Evolutionary conservation across 2,329 filamentous ascomycete species (phyloP).

Genomic region (Fusarium denticulatum): DNA sequence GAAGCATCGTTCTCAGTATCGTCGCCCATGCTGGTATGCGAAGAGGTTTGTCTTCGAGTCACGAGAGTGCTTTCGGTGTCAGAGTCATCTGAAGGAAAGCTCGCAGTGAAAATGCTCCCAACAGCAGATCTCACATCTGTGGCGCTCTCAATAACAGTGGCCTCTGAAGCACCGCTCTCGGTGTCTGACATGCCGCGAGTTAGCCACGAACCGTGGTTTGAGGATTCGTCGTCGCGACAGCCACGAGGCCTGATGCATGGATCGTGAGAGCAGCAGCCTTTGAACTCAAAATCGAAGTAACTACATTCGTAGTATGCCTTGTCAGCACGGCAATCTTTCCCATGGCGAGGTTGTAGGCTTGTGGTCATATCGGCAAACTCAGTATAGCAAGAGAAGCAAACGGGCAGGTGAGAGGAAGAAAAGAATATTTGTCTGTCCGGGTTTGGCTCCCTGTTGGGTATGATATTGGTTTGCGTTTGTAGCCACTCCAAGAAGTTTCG

Average conservation of each 20-base stretch:
- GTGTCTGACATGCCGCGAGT: conserved; percentile 2
- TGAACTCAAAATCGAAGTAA: conserved; percentile 45
- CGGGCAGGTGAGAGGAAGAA: not conserved
- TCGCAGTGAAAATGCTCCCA: not conserved
- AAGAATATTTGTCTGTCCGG: not conserved
- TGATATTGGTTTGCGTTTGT: not conserved
- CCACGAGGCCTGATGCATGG: conserved; percentile 50
- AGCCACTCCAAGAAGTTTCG: not conserved
- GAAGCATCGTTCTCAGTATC: not conserved
- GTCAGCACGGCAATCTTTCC: conserved; percentile 44
- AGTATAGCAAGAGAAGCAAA: conserved; percentile 2
- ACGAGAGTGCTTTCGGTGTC: not conserved
- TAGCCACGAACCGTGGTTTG: not conserved
- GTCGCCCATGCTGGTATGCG: not conserved
- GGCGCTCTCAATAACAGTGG: not conserved
- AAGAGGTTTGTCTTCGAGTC: not conserved
- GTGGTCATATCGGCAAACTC: conserved; percentile 25
- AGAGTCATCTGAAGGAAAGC: not conserved
- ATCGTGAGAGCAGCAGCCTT: conserved; percentile 58
- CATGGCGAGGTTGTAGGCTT: conserved; percentile 6
- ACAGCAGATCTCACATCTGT: not conserved
- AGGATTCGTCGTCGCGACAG: not conserved
- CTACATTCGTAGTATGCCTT: conserved; percentile 52
- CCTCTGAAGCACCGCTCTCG: not conserved
- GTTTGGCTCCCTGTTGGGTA: not conserved